Evolutionary conservation across 2,329 filamentous ascomycete species (phyloP).

Genomic region (Fusarium foetens): DNA sequence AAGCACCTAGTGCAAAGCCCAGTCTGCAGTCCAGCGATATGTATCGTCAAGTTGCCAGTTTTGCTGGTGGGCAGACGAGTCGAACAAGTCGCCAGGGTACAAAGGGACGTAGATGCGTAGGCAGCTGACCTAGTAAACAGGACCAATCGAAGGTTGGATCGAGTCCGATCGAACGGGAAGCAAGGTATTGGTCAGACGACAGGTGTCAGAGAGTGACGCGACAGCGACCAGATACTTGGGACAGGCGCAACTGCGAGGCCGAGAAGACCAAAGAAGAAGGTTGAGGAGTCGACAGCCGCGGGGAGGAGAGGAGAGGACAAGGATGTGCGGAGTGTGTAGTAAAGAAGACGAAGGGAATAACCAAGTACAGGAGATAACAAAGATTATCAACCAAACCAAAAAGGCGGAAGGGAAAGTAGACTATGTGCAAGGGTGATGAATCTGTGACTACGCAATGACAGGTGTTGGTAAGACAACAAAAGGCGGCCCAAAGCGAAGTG

Average conservation of each 20-base stretch:
- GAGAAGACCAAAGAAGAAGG: conserved; percentile 17
- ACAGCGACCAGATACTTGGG: conserved; percentile 37
- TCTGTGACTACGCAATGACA: conserved; percentile 23
- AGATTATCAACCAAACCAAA: conserved; percentile 21
- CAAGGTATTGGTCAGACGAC: conserved; percentile 36
- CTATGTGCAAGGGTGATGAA: conserved; percentile 24
- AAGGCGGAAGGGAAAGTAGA: conserved; percentile 16
- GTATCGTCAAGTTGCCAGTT: conserved; percentile 29
- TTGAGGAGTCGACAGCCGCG: conserved; percentile 5
- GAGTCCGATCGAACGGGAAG: conserved; percentile 28
- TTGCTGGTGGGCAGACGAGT: conserved; percentile 36
- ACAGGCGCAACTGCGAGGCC: conserved; percentile 20
- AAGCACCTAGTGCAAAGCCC: conserved; percentile 13
- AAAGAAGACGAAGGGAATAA: conserved; percentile 16
- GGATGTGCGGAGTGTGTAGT: neutral
- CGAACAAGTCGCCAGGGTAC: conserved; percentile 33
- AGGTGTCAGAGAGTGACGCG: conserved; percentile 37
- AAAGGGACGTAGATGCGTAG: conserved; percentile 29
- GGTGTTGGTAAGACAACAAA: conserved; percentile 34
- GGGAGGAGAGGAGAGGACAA: conserved; percentile 3
- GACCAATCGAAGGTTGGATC: conserved; percentile 36
- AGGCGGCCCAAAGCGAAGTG: conserved; percentile 24
- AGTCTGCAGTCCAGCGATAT: conserved; percentile 12
- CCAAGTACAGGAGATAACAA: conserved; percentile 17
- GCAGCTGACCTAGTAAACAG: conserved; percentile 36